Base-by-base conservation (phyloP, 1,284 basidiomycete species). In the Pascua guehoae region DNA sequence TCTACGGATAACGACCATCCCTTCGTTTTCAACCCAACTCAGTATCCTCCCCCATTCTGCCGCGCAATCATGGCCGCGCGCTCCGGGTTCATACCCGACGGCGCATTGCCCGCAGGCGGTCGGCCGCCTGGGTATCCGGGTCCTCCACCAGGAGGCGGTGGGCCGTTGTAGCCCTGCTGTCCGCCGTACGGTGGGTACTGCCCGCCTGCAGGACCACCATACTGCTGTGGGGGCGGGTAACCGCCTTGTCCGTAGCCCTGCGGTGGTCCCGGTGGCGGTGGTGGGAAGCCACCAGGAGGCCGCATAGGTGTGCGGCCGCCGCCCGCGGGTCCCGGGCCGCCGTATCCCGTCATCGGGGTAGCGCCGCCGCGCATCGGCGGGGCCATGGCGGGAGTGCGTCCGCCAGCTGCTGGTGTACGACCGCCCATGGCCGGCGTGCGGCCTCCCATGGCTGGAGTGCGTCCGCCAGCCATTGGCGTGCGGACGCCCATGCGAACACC, bases 401-500 rank as follows among this genome's bases (percentile, higher is more conserved):
- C 52, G 15, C 52, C 51, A 8, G n/a, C 46, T 12, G 32, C 39
- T 36, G 46, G 52, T 16, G 51, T 46, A 7, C 40, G 51, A 24
- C 51, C 49, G 32, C 48, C 52, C 9, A 47, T 47, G 38, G 47
- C 47, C 9, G 70, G 67, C 24, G 67, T 70, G 24, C 56, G 52
- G 2, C 66, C 69, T 7, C 64, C 64, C 46, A 57, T 57, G 2
- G 68, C 70, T 0, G 91, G 89, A 0, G 90, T 93, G 71, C 88
- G 88, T 9, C 87, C 86, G 36, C 87, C 86, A 12, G 53, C 53
- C 46, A 82, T 78, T 8, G 79, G 73, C 2, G 73, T 75, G 44
- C 65, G 68, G 7, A 46, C 56, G 12, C 65, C 81, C 11, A 78
- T 78, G 50, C 79, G 81, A 40, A 83, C 85, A 42, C 85, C 76